Evolutionary conservation across 371 early-diverging fungal genomes (phyloP).

Genomic region (Coemansia sp.): DNA sequence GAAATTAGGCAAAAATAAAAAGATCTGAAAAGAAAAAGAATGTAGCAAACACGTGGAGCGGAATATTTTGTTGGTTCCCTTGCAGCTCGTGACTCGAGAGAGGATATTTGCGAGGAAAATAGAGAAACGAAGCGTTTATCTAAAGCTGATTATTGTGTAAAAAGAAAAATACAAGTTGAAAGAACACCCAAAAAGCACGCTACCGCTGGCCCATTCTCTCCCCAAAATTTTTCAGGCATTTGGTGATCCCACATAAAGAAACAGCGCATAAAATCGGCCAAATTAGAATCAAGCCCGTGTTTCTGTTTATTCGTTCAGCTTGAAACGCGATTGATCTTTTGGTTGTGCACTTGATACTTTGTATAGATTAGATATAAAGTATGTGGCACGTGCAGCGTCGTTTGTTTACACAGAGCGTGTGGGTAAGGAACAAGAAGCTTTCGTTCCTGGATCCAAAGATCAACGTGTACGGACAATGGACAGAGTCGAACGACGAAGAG

Average conservation of each 20-base stretch:
- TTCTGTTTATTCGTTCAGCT: no score
- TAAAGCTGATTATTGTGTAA: no score
- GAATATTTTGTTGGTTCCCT: slow-evolving; percentile 3
- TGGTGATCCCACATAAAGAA: background rate
- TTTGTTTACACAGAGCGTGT: background rate
- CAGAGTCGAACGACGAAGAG: background rate
- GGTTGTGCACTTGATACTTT: no score
- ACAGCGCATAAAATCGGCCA: background rate
- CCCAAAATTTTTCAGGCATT: background rate
- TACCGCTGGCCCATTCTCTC: background rate
- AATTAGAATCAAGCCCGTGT: background rate
- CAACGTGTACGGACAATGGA: background rate
- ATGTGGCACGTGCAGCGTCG: background rate
- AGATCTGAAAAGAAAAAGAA: background rate
- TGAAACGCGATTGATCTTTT: no score
- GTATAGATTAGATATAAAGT: background rate
- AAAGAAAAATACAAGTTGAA: no score
- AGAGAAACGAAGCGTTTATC: background rate
- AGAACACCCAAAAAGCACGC: no score
- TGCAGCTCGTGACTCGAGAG: no score
- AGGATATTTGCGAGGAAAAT: background rate
- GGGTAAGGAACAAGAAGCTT: background rate
- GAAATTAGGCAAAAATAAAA: slow-evolving; percentile 1
- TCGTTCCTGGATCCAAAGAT: background rate
- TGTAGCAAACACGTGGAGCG: background rate